A percentile compares a stretch with the other conserved stretches of the same genome.
phyloP scores from a whole-genome alignment of 176 grass and related monocot genomes.

The Poa annua region DNA sequence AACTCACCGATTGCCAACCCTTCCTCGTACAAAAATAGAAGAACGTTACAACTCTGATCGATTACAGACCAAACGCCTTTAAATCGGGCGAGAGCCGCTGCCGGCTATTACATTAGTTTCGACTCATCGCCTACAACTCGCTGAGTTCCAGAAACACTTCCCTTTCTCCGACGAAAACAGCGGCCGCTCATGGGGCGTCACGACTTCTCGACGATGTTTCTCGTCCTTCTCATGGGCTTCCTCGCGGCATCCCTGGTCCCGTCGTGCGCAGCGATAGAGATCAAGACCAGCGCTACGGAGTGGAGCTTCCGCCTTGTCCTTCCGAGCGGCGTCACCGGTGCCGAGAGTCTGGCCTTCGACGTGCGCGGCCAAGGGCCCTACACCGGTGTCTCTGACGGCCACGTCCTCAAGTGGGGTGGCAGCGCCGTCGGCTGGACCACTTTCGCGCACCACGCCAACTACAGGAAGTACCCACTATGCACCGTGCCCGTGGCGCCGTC shows the following conservation, averaged over 20 bases:
- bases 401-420: conserved; percentile 67
- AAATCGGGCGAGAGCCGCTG: background rate
- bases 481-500: background rate
- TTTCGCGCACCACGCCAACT: background rate
- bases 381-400: conserved; percentile 75
- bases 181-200: background rate
- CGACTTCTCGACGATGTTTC: background rate
- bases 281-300: background rate
- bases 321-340: background rate
- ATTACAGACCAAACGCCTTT: background rate
- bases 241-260: background rate
- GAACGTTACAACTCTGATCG: background rate
- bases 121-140: background rate
- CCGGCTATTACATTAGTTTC: background rate
- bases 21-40: background rate
- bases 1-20: background rate
- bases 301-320: background rate
- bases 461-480: background rate
- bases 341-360: conserved; percentile 16
- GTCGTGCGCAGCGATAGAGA: background rate
- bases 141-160: background rate
- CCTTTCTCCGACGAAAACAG: no score
- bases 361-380: conserved; percentile 50
- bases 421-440: conserved; percentile 45
- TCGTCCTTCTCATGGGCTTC: background rate